Percentiles rank a stretch among this genome's conserved stretches.
Conservation (phyloP, 768 basidiomycete species). For the Gloeophyllum trabeum region DNA sequence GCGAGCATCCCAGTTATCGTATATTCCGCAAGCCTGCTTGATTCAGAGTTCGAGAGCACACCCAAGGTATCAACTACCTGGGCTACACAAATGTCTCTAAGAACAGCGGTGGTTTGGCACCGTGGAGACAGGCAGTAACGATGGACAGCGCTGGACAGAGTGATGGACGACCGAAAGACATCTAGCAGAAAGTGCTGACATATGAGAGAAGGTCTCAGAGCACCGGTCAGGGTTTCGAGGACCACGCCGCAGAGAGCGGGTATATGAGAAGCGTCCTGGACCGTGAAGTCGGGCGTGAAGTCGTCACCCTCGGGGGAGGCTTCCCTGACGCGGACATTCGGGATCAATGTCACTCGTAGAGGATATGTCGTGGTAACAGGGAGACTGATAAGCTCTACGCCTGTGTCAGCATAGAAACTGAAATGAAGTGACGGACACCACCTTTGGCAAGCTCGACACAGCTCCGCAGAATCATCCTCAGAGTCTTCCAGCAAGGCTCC, state of each 20-base stretch:
- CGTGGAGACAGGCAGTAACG: slow-evolving; percentile 29
- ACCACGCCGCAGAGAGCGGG: slow-evolving; percentile 35
- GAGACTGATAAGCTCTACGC: slow-evolving; percentile 5
- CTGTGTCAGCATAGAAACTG: slow-evolving; percentile 7
- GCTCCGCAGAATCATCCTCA: slow-evolving; percentile 29
- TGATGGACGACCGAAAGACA: slow-evolving; percentile 28
- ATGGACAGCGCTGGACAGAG: slow-evolving; percentile 27
- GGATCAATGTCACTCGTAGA: slow-evolving; percentile 3
- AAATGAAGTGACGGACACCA: too few species aligned
- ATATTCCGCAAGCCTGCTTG: background rate
- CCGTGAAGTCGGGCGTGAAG: background rate
- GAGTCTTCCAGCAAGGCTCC: slow-evolving; percentile 27
- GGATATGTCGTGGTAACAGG: slow-evolving; percentile 1
- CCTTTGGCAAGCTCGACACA: slow-evolving; percentile 30
- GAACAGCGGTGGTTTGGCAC: slow-evolving; percentile 20
- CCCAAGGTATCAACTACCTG: slow-evolving; percentile 11
- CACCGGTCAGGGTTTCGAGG: slow-evolving; percentile 29
- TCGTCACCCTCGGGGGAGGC: background rate
- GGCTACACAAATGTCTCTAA: slow-evolving; percentile 27
- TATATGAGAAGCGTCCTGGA: slow-evolving; percentile 20
- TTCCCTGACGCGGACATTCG: background rate
- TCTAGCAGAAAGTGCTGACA: slow-evolving; percentile 41
- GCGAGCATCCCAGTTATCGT: background rate
- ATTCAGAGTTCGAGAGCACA: background rate
- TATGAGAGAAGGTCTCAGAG: slow-evolving; percentile 29